Evolutionary conservation across 2,329 filamentous ascomycete genomes (phyloP).

Genomic region (Chaetomium globosum): DNA sequence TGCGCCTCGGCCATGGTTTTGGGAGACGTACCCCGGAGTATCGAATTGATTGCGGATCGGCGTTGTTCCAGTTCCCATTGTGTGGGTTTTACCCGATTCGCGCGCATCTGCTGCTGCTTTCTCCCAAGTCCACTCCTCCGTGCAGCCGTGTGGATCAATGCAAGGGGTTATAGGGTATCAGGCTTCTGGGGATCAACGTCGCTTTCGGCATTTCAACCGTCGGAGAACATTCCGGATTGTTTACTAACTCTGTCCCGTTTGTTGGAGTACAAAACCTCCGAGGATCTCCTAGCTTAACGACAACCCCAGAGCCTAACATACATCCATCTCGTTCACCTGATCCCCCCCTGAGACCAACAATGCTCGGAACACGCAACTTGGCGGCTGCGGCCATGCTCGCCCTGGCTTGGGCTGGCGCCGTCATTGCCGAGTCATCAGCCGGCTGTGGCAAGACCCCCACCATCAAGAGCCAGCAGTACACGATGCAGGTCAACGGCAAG

Average conservation of each 20-base stretch:
- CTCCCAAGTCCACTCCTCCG: not conserved
- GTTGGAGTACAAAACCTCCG: not conserved
- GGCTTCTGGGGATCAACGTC: not conserved
- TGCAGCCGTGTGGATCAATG: not conserved
- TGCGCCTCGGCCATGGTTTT: not conserved
- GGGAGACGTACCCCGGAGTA: not conserved
- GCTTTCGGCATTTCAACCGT: not conserved
- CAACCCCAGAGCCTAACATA: not conserved
- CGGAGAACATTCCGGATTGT: not conserved
- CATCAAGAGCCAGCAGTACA: not conserved
- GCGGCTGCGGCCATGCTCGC: not conserved
- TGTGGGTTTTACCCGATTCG: conserved; percentile 1
- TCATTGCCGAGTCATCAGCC: not conserved
- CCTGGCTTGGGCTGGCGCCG: not conserved
- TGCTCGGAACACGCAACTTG: not conserved
- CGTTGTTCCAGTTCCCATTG: not conserved
- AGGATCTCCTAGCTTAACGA: not conserved
- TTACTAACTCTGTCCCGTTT: not conserved
- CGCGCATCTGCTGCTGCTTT: not conserved
- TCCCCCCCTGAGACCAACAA: not conserved
- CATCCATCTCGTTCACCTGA: not conserved
- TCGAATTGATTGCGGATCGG: not conserved
- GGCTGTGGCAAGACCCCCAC: conserved; percentile 16
- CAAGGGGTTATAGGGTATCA: not conserved
- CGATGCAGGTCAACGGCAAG: conserved; percentile 25